Base-by-base conservation (phyloP, 176 grass and related monocot species). In the Aechmea fasciata region DNA sequence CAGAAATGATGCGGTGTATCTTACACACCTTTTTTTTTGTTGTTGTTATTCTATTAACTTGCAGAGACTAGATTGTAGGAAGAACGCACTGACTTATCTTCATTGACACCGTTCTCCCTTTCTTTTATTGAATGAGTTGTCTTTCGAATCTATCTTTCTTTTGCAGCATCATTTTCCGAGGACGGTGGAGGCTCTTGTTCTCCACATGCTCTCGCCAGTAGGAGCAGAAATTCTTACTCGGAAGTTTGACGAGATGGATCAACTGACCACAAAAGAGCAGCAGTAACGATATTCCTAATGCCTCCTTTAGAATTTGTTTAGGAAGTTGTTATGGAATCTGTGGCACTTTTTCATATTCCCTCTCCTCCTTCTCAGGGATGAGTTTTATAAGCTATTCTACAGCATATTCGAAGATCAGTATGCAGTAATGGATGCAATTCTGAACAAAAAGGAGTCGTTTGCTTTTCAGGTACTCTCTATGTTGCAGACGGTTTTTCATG, bases 201-300 rank as follows among this genome's bases (percentile, higher is more conserved):
- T 99, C 70, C 87, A 99, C 65, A 71, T 85, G 75, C 83, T 85
- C 74, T 77, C 81, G 66, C 94, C 94, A 70, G 82, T 76, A 69
- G 86, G 86, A 81, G 94, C 94, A 78, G 94, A 99, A 82, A 71
- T 93, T 76, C 84, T 99, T 47, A 93, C 94, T 69, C 79, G 86
- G n/a, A 97, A 97, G 79, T 99, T 90, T 50, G 94, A 99, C 29
- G 82, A 88, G 82, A 86, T 90, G 77, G 89, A 99, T 74, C 86
- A 78, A 75, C 76, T 63, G 72, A 79, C 82, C 19, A 87, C 82
- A 47, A 87, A 85, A 87, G 89, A 92, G 70, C 73, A 92, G 77
- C 94, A 90, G 94, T 92, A 49, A 73, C 70, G 68, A 49, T 15
- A 62, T 67, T 70, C 67, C 14, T 59, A 5, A 20, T 20, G 14